These are phyloP conservation scores for Komagataella pseudopastoris DNA, from an alignment of 805 yeast genomes.

Conservation along the genomic window DNA sequence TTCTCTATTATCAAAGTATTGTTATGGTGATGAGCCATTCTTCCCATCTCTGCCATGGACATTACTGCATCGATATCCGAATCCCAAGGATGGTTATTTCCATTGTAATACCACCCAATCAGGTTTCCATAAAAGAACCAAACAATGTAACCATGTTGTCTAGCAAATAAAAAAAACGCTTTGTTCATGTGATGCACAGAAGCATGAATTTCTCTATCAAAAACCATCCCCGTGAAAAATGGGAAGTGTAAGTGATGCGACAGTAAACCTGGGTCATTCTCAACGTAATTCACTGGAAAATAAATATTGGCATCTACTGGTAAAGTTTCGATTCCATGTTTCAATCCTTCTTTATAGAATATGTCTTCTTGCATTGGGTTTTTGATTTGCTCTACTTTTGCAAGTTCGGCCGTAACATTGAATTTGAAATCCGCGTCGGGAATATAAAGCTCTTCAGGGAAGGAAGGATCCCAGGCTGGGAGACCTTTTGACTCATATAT, in stretches of 20 bases:
- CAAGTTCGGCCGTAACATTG: background rate
- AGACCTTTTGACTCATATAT: background rate
- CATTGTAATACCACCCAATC: slow-evolving; percentile 41
- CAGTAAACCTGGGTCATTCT: background rate
- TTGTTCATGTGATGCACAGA: slow-evolving; percentile 28
- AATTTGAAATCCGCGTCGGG: background rate
- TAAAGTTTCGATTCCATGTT: background rate
- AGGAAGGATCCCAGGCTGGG: background rate
- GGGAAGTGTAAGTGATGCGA: slow-evolving; percentile 17
- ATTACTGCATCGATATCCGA: slow-evolving; percentile 35
- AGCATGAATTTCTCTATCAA: slow-evolving; percentile 22
- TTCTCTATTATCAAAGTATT: slow-evolving; percentile 27
- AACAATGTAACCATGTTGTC: slow-evolving; percentile 10
- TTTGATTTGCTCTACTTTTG: background rate
- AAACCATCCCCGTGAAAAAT: slow-evolving; percentile 21
- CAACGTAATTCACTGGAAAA: background rate
- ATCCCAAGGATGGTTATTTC: slow-evolving; percentile 38
- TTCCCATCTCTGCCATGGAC: slow-evolving; percentile 14
- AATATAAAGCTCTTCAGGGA: background rate
- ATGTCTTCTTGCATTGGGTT: background rate
- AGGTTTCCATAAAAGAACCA: slow-evolving; percentile 45
- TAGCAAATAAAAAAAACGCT: slow-evolving; percentile 31
- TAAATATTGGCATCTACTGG: background rate
- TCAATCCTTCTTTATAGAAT: background rate
- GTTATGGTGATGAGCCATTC: slow-evolving; percentile 23